These are phyloP conservation scores for Fistulinella prunicolor DNA, from an alignment of 768 basidiomycete genomes.

Conservation along the genomic window DNA sequence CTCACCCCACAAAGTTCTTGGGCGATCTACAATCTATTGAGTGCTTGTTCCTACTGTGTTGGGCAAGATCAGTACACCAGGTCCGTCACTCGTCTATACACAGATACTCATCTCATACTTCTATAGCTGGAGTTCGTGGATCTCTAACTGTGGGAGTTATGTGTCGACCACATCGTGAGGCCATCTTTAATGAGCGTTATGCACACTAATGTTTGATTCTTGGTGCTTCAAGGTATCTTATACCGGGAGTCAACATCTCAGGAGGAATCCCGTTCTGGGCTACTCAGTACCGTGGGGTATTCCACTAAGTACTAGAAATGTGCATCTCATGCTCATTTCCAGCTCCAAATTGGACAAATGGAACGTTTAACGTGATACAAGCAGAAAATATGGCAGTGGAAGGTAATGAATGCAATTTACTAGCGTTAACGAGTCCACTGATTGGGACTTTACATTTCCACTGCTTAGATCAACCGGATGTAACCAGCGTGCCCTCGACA, in stretches of 20 bases:
- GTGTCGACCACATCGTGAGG: conserved; percentile 21
- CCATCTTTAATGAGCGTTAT: background rate
- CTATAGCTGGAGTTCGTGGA: conserved; percentile 24
- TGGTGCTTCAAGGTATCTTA: conserved; percentile 21
- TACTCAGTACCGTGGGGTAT: conserved; percentile 19
- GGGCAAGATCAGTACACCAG: conserved; percentile 10
- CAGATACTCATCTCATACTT: conserved; percentile 1
- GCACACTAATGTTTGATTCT: background rate
- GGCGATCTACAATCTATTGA: conserved; percentile 31
- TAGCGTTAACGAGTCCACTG: background rate
- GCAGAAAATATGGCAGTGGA: conserved; percentile 5
- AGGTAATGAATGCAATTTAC: conserved; percentile 8
- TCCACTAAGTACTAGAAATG: background rate
- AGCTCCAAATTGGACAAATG: conserved; percentile 21
- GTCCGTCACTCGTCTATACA: conserved; percentile 4
- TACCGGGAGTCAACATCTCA: conserved; percentile 9
- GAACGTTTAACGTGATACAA: conserved; percentile 10
- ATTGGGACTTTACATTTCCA: background rate
- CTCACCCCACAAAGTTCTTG: conserved; percentile 23
- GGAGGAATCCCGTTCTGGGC: conserved; percentile 25
- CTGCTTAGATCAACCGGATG: conserved; percentile 10
- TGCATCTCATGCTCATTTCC: conserved; percentile 1
- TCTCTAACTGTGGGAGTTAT: conserved; percentile 10
- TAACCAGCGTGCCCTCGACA: conserved; percentile 18
- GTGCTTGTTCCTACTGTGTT: conserved; percentile 24